A percentile compares a stretch with the other conserved stretches of the same genome.
Conservation (phyloP, 73 alveolate genomes). For the Tetrahymena malaccensis region DNA sequence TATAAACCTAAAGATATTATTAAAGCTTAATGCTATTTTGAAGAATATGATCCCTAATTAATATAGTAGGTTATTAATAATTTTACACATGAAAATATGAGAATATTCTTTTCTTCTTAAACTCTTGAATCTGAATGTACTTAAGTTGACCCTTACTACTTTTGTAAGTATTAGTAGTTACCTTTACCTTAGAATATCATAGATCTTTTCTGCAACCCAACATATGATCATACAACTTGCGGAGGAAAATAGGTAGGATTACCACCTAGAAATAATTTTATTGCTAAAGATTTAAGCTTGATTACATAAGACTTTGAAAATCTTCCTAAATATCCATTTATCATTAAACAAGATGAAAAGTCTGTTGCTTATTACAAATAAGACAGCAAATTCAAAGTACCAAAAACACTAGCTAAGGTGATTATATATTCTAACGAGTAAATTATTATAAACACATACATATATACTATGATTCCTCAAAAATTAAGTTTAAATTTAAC, state of each 20-base stretch:
- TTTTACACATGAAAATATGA: not conserved
- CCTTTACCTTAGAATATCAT: not conserved
- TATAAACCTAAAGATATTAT: conserved; percentile 62
- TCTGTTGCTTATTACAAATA: not conserved
- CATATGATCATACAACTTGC: not conserved
- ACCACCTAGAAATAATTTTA: not conserved
- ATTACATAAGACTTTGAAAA: not conserved
- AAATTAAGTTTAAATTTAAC: too few relatives aligned
- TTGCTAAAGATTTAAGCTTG: not conserved
- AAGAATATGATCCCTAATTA: conserved; percentile 61
- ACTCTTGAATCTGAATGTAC: not conserved
- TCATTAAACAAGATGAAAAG: not conserved
- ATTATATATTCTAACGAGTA: not conserved
- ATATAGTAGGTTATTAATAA: not conserved
- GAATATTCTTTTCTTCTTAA: not conserved
- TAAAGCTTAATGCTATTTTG: conserved; percentile 31
- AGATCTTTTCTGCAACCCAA: not conserved
- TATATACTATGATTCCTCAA: not conserved
- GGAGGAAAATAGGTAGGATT: not conserved
- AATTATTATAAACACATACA: not conserved
- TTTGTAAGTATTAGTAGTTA: not conserved
- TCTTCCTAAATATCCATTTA: not conserved
- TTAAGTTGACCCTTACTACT: not conserved
- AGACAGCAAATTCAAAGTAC: not conserved
- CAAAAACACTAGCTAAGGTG: not conserved